These are phyloP conservation scores for Syncephalastrum monosporum DNA, from an alignment of 371 early-diverging fungal genomes.

Conservation along the genomic window DNA sequence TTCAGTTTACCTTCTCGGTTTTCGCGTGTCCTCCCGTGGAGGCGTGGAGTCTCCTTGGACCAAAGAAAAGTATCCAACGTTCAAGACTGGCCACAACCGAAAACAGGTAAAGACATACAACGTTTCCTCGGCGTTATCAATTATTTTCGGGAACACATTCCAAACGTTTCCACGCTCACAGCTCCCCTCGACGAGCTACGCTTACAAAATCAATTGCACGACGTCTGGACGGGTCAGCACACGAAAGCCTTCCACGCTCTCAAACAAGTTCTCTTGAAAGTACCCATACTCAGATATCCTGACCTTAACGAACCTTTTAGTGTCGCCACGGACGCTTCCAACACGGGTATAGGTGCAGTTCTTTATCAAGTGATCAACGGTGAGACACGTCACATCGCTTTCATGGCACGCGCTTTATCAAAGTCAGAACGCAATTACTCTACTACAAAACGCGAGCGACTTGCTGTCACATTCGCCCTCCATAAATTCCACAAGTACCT, in stretches of 20 bases:
- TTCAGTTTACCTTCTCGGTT: no score
- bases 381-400: conserved; percentile 16
- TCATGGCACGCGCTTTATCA: conserved; percentile 16
- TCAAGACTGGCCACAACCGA: no score
- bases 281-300: conserved; percentile 15
- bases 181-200: conserved; percentile 24
- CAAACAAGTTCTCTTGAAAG: conserved; percentile 2
- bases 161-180: conserved; percentile 4
- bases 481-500: conserved; percentile 25
- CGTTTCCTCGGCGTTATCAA: no score
- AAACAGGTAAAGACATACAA: no score
- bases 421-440: conserved; percentile 29
- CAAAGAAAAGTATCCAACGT: no score
- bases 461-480: conserved; percentile 15
- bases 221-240: conserved; percentile 12
- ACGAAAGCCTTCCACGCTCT: conserved; percentile 9
- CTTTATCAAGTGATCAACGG: conserved; percentile 22
- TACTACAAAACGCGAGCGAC: conserved; percentile 14
- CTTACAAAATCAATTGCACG: conserved; percentile 1
- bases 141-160: no score
- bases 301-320: conserved; percentile 26
- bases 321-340: conserved; percentile 42
- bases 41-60: no score
- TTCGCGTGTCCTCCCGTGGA: no score
- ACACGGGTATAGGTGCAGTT: conserved; percentile 33